phyloP scores from a whole-genome alignment of 1,139 yeast genomes.

The Pichia sorboxylosa region DNA sequence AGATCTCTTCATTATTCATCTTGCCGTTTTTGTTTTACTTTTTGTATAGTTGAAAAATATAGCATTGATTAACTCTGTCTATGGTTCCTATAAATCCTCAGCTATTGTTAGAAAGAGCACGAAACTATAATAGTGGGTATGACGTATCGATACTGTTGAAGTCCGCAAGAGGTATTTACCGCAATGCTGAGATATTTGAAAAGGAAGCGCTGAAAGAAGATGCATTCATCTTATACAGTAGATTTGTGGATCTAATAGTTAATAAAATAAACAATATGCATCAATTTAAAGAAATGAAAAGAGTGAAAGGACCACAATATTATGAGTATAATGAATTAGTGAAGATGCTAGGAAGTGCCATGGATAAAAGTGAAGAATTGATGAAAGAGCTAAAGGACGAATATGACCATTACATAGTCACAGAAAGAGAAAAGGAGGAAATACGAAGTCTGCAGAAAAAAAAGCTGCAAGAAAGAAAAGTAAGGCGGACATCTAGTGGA shows the following conservation, averaged over 20 bases:
- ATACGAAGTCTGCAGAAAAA: conserved; percentile 16
- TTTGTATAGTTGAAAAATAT: too few species aligned
- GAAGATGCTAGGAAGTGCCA: conserved; percentile 22
- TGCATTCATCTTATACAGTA: conserved; percentile 36
- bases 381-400: conserved; percentile 25
- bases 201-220: conserved; percentile 30
- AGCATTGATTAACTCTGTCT: too few species aligned
- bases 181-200: conserved; percentile 35
- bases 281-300: conserved; percentile 24
- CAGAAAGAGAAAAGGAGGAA: conserved; percentile 17
- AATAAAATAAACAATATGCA: conserved; percentile 35
- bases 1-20: too few species aligned
- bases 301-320: conserved; percentile 15
- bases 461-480: conserved; percentile 8
- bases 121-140: conserved; percentile 29
- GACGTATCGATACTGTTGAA: conserved; percentile 36
- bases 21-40: too few species aligned
- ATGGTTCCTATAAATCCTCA: conserved; percentile 21
- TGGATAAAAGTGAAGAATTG: conserved; percentile 29
- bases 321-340: conserved; percentile 16
- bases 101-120: conserved; percentile 30
- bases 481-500: conserved; percentile 5
- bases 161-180: conserved; percentile 28
- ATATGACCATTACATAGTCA: conserved; percentile 19
- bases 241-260: conserved; percentile 39